phyloP scores from a whole-genome alignment of 2,329 filamentous ascomycete genomes.

The Monilinia vaccinii-corymbosi region DNA sequence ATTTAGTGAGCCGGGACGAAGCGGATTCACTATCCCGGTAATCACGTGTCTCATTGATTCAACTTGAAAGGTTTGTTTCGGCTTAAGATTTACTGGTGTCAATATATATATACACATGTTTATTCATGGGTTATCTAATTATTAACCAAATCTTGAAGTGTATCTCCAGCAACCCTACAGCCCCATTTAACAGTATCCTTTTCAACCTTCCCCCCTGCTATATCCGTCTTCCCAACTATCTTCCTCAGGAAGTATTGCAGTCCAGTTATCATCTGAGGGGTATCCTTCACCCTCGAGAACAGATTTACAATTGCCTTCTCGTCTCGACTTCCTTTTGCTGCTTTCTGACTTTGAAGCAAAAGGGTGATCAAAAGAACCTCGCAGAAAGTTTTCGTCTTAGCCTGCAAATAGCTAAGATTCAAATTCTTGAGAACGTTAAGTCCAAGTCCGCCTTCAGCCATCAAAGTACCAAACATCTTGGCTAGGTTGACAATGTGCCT shows the following conservation, averaged over 20 bases:
- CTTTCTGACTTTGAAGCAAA: conserved; percentile 56
- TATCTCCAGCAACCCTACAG: conserved; percentile 36
- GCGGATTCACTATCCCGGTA: not conserved
- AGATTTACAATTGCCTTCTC: conserved; percentile 53
- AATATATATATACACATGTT: not conserved
- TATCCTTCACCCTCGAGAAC: conserved; percentile 55
- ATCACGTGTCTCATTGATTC: too few species aligned
- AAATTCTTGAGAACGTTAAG: conserved; percentile 59
- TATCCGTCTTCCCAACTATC: conserved; percentile 57
- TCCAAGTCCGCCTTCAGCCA: conserved; percentile 48
- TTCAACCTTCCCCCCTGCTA: conserved; percentile 41
- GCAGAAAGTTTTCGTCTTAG: conserved; percentile 67
- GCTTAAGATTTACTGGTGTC: not conserved
- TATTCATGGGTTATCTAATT: not conserved
- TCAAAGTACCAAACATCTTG: conserved; percentile 54
- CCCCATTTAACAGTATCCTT: conserved; percentile 39
- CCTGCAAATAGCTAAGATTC: conserved; percentile 68
- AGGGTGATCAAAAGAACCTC: conserved; percentile 72
- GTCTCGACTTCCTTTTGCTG: conserved; percentile 38
- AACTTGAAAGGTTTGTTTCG: not conserved
- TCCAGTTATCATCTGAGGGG: conserved; percentile 61
- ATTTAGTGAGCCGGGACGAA: not conserved
- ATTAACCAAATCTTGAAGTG: conserved; percentile 19
- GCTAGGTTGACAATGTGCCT: conserved; percentile 58
- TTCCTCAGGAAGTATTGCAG: conserved; percentile 74